These are phyloP conservation scores for Paecilomyces formosus DNA, from an alignment of 2,329 filamentous ascomycete genomes.

Conservation along the genomic window DNA sequence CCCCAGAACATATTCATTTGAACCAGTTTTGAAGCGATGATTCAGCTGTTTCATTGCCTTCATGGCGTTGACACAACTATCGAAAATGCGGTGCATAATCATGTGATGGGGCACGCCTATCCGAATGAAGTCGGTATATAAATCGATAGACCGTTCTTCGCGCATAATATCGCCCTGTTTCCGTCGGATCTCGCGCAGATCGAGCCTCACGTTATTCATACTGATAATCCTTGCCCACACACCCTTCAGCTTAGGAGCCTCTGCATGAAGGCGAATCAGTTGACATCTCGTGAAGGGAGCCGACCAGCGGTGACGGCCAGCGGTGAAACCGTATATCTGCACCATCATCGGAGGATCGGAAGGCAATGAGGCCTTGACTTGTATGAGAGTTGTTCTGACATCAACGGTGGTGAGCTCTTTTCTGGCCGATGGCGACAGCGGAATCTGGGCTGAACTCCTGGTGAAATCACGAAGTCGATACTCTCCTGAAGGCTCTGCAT, in stretches of 20 bases:
- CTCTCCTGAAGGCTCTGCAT: conserved; percentile 4
- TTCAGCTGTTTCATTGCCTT: conserved; percentile 89
- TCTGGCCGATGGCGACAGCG: conserved; percentile 18
- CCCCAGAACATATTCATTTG: conserved; percentile 78
- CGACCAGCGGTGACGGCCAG: conserved; percentile 80
- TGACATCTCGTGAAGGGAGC: conserved; percentile 72
- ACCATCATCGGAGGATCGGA: conserved; percentile 86
- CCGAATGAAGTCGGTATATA: conserved; percentile 77
- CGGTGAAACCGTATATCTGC: conserved; percentile 75
- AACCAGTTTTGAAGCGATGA: conserved; percentile 81
- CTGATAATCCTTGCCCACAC: conserved; percentile 84
- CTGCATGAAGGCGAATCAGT: conserved; percentile 76
- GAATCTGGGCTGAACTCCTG: conserved; percentile 16
- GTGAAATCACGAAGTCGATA: conserved; percentile 9
- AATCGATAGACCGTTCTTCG: conserved; percentile 75
- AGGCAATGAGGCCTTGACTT: conserved; percentile 84
- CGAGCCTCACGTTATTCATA: conserved; percentile 71
- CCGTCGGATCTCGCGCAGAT: conserved; percentile 68
- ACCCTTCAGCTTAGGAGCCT: conserved; percentile 71
- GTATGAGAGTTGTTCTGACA: conserved; percentile 70
- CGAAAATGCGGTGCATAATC: conserved; percentile 81
- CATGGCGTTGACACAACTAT: conserved; percentile 80
- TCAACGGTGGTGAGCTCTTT: conserved; percentile 73
- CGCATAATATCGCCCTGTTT: conserved; percentile 56
- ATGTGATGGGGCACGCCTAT: conserved; percentile 87